Evolutionary conservation across 495 filamentous ascomycete genomes (phyloP).

Genomic region (Aspergillus panamensis): DNA sequence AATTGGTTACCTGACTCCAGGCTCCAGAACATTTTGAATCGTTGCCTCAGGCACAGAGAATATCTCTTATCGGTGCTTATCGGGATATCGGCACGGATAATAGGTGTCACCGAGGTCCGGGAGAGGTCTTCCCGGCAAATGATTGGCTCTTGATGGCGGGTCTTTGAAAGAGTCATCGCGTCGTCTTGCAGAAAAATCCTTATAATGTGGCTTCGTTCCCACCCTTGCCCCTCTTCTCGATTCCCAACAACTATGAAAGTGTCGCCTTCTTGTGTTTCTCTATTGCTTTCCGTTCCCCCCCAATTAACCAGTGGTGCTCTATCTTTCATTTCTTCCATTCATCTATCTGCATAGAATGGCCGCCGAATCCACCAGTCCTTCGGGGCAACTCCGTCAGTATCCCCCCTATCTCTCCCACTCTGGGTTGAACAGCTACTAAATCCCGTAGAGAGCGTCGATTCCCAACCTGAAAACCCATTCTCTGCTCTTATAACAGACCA

Average conservation of each 20-base stretch:
- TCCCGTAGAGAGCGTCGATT: slow-evolving; percentile 60
- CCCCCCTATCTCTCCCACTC: slow-evolving; percentile 11
- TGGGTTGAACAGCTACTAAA: slow-evolving; percentile 49
- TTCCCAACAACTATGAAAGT: slow-evolving; percentile 2
- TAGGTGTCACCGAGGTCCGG: neutral
- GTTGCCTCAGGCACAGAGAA: slow-evolving; percentile 8
- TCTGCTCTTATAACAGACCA: slow-evolving; percentile 82
- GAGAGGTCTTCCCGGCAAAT: neutral
- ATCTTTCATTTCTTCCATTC: neutral
- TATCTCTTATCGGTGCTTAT: neutral
- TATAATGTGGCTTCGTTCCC: neutral
- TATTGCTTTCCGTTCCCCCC: neutral
- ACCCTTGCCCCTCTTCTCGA: neutral
- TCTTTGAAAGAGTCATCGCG: slow-evolving; percentile 13
- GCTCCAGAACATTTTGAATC: neutral
- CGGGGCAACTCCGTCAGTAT: slow-evolving; percentile 45
- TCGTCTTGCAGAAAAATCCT: slow-evolving; percentile 6
- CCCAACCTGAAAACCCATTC: slow-evolving; percentile 90
- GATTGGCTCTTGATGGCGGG: slow-evolving; percentile 19
- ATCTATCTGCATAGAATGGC: slow-evolving; percentile 25
- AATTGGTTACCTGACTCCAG: neutral
- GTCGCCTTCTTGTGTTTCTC: slow-evolving; percentile 5
- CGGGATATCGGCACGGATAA: slow-evolving; percentile 4
- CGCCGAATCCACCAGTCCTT: slow-evolving; percentile 23
- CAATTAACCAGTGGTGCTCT: neutral